Evolutionary conservation across 2,329 filamentous ascomycete genomes (phyloP).

Genomic region (Emergomyces orientalis): DNA sequence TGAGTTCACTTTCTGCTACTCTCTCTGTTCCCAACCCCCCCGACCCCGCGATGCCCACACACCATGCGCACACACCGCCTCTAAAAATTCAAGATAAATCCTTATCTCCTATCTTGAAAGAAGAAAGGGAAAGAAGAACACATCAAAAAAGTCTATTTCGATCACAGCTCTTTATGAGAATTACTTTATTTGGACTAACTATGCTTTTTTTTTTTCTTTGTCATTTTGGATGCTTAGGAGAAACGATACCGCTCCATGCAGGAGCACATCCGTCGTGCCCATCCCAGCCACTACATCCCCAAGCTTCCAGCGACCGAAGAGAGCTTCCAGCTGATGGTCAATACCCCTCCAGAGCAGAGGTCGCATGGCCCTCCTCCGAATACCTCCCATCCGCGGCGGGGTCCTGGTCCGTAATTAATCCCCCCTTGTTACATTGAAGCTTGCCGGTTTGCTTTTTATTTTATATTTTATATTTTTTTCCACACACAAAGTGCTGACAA

Average conservation of each 20-base stretch:
- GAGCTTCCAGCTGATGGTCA: slow-evolving; percentile 95
- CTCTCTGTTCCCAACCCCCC: too few relatives aligned
- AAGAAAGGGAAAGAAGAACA: background rate
- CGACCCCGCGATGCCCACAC: background rate
- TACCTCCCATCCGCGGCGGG: slow-evolving; percentile 14
- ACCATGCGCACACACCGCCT: background rate
- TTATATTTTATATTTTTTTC: background rate
- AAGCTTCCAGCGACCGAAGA: slow-evolving; percentile 97
- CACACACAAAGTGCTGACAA: slow-evolving; percentile 4
- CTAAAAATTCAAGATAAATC: background rate
- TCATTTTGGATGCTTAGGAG: slow-evolving; percentile 51
- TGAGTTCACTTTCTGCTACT: slow-evolving; percentile 64
- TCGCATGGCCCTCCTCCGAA: slow-evolving; percentile 42
- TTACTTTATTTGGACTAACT: background rate
- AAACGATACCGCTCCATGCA: slow-evolving; percentile 98
- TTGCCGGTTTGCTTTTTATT: background rate
- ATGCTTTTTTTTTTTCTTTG: background rate
- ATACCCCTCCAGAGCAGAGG: slow-evolving; percentile 68
- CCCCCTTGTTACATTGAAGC: background rate
- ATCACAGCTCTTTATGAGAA: background rate
- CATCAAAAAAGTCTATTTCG: background rate
- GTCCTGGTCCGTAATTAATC: slow-evolving; percentile 10
- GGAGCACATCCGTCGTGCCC: slow-evolving; percentile 94
- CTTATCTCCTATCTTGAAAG: slow-evolving; percentile 3
- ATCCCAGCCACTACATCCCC: slow-evolving; percentile 93